Evolutionary conservation across 2,329 filamentous ascomycete species (phyloP).

Genomic region (Cyanodermella asteris): DNA sequence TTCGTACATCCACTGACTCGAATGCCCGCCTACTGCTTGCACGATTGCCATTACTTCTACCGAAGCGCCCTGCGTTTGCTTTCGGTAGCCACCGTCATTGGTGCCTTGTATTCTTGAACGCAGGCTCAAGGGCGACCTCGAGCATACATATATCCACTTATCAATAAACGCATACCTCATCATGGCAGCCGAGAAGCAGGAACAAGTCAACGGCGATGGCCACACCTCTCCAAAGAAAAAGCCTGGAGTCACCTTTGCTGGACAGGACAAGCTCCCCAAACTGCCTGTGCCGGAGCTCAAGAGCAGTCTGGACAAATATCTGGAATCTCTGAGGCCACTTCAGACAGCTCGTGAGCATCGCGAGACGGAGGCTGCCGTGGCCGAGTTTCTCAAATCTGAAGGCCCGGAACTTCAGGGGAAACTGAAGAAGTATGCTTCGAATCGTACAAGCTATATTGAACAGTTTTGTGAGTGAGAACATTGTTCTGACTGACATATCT

Average conservation of each 20-base stretch:
- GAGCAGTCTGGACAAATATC: constrained; percentile 53
- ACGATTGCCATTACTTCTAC: constrained; percentile 87
- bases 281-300: constrained; percentile 82
- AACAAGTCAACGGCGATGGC: constrained; percentile 40
- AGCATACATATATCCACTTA: too few species aligned
- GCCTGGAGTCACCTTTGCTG: constrained; percentile 64
- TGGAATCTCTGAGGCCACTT: constrained; percentile 57
- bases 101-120: constrained; percentile 50
- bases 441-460: constrained; percentile 90
- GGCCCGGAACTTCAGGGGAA: constrained; percentile 73
- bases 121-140: too few species aligned
- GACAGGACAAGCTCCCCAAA: constrained; percentile 74
- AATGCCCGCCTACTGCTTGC: constrained; percentile 64
- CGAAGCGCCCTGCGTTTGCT: constrained; percentile 72
- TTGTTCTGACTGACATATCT: constrained; percentile 4
- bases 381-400: constrained; percentile 62
- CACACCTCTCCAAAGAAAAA: constrained; percentile 21
- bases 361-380: constrained; percentile 58
- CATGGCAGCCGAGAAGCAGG: constrained; percentile 50
- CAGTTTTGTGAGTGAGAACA: constrained; percentile 61
- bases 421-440: constrained; percentile 71
- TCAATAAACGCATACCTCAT: constrained; percentile 43
- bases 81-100: constrained; percentile 59
- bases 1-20: too few species aligned
- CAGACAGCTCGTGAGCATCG: constrained; percentile 62